These are phyloP conservation scores for Ceratocystis cacaofunesta DNA, from an alignment of 2,329 filamentous ascomycete species.

Conservation along the genomic window DNA sequence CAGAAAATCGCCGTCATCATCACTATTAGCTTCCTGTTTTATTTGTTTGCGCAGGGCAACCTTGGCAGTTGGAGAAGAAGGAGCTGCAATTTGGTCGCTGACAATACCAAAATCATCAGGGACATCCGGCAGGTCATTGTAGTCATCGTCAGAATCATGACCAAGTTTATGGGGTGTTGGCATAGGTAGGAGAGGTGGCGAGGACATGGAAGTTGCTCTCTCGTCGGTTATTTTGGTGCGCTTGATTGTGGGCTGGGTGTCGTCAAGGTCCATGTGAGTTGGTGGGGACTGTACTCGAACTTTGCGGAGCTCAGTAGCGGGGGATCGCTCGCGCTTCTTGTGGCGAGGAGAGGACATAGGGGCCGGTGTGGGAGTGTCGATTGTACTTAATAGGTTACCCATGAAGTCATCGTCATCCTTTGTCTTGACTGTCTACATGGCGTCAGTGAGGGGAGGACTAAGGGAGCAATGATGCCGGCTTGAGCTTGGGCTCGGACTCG, in stretches of 20 bases:
- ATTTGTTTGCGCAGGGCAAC: constrained; percentile 54
- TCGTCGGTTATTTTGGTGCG: constrained; percentile 38
- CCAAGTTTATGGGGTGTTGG: constrained; percentile 27
- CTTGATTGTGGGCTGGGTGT: constrained; percentile 40
- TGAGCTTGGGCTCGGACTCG: not conserved
- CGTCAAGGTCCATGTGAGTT: constrained; percentile 26
- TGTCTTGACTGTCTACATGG: constrained; percentile 51
- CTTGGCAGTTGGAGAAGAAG: constrained; percentile 75
- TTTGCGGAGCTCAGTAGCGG: constrained; percentile 56
- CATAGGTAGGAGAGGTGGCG: constrained; percentile 25
- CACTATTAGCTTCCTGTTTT: constrained; percentile 47
- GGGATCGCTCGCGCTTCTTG: constrained; percentile 50
- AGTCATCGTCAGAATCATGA: constrained; percentile 40
- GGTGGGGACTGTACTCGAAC: constrained; percentile 67
- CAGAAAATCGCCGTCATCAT: constrained; percentile 71
- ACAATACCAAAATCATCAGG: constrained; percentile 56
- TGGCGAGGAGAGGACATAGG: constrained; percentile 35
- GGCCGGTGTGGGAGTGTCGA: constrained; percentile 56
- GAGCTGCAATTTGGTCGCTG: constrained; percentile 55
- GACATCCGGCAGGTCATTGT: constrained; percentile 38
- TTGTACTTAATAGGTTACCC: constrained; percentile 67
- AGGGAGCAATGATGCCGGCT: not conserved
- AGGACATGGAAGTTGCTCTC: constrained; percentile 29
- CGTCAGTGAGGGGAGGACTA: constrained; percentile 10
- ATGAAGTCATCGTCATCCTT: constrained; percentile 85